Evolutionary conservation across 169 alveolate genomes (phyloP), one percentile per base, ranked within the genome.

Genomic region (Cytauxzoon felis): DNA sequence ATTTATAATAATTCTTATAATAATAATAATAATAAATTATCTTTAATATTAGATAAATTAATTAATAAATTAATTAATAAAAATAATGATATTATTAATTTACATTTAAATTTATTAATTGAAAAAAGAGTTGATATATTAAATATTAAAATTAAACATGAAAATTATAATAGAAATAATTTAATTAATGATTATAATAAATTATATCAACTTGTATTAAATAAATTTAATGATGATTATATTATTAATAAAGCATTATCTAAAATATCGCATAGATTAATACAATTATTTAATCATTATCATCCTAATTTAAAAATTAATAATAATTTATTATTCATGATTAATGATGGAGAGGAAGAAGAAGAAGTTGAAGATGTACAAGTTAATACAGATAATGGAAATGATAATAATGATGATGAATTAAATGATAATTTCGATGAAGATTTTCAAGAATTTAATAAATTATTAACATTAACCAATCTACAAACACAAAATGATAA

Each of bases 291-390:
- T 36, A 65, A 71, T 47, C 70, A 71, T 19, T 40, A 32, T 18
- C 82, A 71, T 52, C 82, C 82, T 19, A 61, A 62, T 21, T 23
- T n/a, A n/a, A n/a, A n/a, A n/a, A n/a, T n/a, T n/a, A n/a, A n/a
- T n/a, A n/a, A n/a, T n/a, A n/a, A n/a, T n/a, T n/a, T n/a, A n/a
- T n/a, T n/a, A n/a, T n/a, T n/a, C n/a, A n/a, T n/a, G n/a, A n/a
- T n/a, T n/a, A n/a, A n/a, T n/a, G n/a, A n/a, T n/a, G n/a, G n/a
- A n/a, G n/a, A n/a, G n/a, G n/a, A n/a, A n/a, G n/a, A n/a, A n/a
- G n/a, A n/a, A n/a, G n/a, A n/a, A n/a, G n/a, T n/a, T n/a, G n/a
- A n/a, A n/a, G n/a, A n/a, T n/a, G n/a, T n/a, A n/a, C n/a, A n/a
- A n/a, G n/a, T n/a, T n/a, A n/a, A n/a, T n/a, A n/a, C n/a, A n/a